Conservation (phyloP, 2,329 filamentous ascomycete species). For the Scedosporium dehoogii region DNA sequence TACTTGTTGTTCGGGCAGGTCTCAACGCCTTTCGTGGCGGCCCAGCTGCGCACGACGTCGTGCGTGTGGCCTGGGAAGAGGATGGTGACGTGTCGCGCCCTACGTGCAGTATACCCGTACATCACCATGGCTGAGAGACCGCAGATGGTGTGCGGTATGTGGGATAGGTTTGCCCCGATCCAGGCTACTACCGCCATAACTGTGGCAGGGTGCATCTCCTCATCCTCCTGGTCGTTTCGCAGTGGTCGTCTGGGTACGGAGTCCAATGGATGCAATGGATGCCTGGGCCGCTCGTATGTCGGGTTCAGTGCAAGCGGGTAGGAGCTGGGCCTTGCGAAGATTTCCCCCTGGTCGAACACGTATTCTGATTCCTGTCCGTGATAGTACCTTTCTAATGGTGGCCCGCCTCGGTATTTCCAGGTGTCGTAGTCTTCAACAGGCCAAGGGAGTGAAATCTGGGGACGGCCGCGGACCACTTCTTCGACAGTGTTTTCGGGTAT, state of each 20-base stretch:
- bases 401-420: neutral
- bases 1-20: no score
- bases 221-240: neutral
- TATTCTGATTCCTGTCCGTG: neutral
- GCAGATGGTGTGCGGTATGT: slow-evolving; percentile 36
- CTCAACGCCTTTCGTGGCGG: slow-evolving; percentile 13
- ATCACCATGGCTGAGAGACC: slow-evolving; percentile 34
- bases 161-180: slow-evolving; percentile 20
- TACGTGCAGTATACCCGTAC: slow-evolving; percentile 26
- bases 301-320: neutral
- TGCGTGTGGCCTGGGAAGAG: slow-evolving; percentile 26
- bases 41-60: slow-evolving; percentile 31
- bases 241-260: neutral
- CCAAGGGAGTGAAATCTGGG: neutral
- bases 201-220: neutral
- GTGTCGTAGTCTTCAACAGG: neutral
- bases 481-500: neutral
- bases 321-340: neutral
- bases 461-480: neutral
- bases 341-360: neutral
- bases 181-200: neutral
- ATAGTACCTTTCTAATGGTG: neutral
- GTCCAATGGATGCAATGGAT: neutral
- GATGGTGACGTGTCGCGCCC: slow-evolving; percentile 26
- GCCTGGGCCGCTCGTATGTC: neutral